phyloP scores from a whole-genome alignment of 352 stramenopile species.

The Pythium sukuiense region DNA sequence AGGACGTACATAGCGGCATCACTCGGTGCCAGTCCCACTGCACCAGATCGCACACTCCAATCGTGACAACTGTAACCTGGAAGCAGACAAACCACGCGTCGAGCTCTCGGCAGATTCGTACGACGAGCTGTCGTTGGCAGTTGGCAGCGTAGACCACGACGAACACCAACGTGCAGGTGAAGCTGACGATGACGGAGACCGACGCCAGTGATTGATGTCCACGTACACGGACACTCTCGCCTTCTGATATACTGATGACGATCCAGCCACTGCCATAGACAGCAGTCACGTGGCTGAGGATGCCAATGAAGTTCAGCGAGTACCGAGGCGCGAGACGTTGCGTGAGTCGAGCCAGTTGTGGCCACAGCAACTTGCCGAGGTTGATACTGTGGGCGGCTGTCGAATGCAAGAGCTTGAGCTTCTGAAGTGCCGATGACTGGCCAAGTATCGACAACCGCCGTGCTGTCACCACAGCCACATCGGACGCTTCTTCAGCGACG shows the following conservation, averaged over 20 bases:
- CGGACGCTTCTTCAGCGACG: background rate
- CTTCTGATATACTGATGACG: background rate
- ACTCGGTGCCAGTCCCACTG: background rate
- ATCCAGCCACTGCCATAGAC: background rate
- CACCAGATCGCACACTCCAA: slow-evolving; percentile 4
- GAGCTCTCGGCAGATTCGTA: background rate
- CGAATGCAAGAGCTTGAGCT: background rate
- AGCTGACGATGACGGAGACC: background rate
- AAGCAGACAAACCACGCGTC: slow-evolving; percentile 13
- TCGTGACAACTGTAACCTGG: slow-evolving; percentile 1
- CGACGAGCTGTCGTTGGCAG: slow-evolving; percentile 1
- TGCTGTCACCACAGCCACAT: background rate
- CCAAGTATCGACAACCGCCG: background rate
- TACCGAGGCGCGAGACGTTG: background rate
- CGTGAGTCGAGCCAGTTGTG: background rate
- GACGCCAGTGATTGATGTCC: too few species aligned
- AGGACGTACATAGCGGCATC: background rate
- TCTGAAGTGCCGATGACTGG: background rate
- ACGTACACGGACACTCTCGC: background rate
- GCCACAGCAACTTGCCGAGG: background rate
- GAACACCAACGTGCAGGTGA: background rate
- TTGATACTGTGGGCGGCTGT: background rate
- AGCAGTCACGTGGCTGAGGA: background rate
- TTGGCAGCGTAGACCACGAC: background rate
- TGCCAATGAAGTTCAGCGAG: background rate